phyloP scores from a whole-genome alignment of 2,329 filamentous ascomycete species.

The Diplodia intermedia region DNA sequence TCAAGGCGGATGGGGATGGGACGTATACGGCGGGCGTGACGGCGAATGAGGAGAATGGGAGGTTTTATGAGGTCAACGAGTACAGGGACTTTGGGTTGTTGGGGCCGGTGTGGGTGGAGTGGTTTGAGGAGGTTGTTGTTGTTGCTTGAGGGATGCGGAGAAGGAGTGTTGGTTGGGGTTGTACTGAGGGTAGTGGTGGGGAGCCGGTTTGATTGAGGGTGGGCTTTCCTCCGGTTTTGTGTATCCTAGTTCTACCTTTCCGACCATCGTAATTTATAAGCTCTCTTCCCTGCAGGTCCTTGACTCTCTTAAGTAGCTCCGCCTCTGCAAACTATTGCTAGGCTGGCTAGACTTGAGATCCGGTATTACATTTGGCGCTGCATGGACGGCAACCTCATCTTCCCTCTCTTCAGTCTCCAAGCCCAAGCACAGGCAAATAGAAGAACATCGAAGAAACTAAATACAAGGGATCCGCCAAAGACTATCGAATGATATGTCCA shows the following conservation, averaged over 20 bases:
- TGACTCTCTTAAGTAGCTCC: too few species aligned
- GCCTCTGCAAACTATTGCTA: too few species aligned
- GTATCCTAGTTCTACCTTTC: too few species aligned
- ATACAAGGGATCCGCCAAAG: conserved; percentile 72
- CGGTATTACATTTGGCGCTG: conserved; percentile 6
- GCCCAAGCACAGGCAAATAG: conserved; percentile 61
- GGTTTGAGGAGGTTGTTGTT: conserved; percentile 9
- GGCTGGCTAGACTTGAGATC: too few species aligned
- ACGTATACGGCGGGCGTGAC: conserved; percentile 33
- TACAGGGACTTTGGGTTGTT: neutral
- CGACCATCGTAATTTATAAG: too few species aligned
- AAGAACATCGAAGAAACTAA: conserved; percentile 66
- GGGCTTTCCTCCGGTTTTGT: too few species aligned
- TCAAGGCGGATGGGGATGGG: conserved; percentile 35
- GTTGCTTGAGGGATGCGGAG: too few species aligned
- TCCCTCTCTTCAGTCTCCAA: conserved; percentile 50
- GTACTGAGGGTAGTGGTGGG: too few species aligned
- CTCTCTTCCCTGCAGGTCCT: too few species aligned
- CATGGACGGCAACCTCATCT: conserved; percentile 12
- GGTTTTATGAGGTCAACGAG: conserved; percentile 11
- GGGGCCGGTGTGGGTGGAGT: conserved; percentile 5
- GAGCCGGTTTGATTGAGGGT: too few species aligned
- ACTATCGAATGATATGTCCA: conserved; percentile 73
- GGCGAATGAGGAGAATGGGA: conserved; percentile 32
- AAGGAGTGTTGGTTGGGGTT: too few species aligned